Evolutionary conservation across 768 basidiomycete genomes (phyloP), one percentile per base, ranked within the genome.

Genomic region (Podaxis sp.): DNA sequence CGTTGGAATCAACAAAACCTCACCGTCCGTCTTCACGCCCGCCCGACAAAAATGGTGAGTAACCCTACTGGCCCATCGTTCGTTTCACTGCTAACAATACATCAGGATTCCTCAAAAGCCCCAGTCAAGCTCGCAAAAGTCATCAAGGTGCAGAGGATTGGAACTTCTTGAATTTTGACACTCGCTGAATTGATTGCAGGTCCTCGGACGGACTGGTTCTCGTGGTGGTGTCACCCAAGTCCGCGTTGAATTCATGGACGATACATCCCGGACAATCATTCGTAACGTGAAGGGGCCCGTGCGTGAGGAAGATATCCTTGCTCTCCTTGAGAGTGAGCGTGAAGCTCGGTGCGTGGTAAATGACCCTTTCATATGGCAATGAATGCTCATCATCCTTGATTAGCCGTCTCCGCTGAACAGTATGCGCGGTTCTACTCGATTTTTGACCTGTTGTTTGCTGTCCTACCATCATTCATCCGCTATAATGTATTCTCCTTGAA

Each of bases 261-360:
- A 99, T 76, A 87, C 92, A 60, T 87, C 88, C 67, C 91, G 96
- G 71, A 90, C 93, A 68, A 97, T 99, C 78, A 96, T 98, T 78
- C 93, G 96, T 58, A 99, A 99, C 81, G 96, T 99, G 69, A 99
- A 99, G 80, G 97, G 97, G 0, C 96, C 97, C 65, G 96, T 99
- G 64, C 83, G 93, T 66, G 91, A 95, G 79, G 87, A 95, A 77
- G 97, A 99, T 76, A 97, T 99, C 73, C 84, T 99, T 65, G 95
- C 96, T 69, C 83, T 99, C 68, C 83, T 99, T 73, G 97, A 99
- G 84, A 91, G 91, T 76, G 97, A 99, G 81, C 93, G 97, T 80
- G 97, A 99, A 84, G 97, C 97, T 71, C 93, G 97, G 97, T 97
- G 73, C 71, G 94, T 87, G 26, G 13, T 44, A 49, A 50, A 24